Base-by-base conservation (phyloP, 495 filamentous ascomycete species). In the Hyaloscypha variabilis region DNA sequence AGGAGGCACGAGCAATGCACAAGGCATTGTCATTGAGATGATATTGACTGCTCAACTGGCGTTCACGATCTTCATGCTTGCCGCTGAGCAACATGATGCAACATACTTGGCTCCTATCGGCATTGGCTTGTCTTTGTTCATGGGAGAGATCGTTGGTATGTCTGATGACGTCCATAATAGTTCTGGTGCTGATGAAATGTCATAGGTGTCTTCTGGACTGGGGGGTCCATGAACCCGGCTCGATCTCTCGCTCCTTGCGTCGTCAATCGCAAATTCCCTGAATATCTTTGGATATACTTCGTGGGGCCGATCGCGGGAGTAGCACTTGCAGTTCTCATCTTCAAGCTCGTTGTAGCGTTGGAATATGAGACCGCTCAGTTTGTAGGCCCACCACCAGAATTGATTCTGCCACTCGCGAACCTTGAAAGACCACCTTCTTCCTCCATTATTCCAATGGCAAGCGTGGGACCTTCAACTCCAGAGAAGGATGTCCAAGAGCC, bases 211-310 rank as follows among this genome's bases (percentile, higher is more conserved):
- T 90, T 83, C 71, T 91, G 83, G 72, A 93, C 90, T 39, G 90
- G 91, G 59, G 88, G 86, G 46, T 87, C 84, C 19, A 81, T 94
- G 10, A 92, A 92, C 66, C 90, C 90, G 6, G 87, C 88, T 17
- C 85, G 90, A 21, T 89, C 87, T 3, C 86, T 94, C 58, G 90
- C 90, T 8, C 91, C 91, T 1, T 83, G 81, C 56, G 84, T 91
- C 4, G 83, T 93, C 62, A 76, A 71, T 6, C 86, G 83, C 51
- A 75, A 69, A 19, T 97, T 97, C 75, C 79, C 84, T 0, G 68
- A 75, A 57, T 84, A 91, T 77, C 89, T 91, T 67, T 92, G 88
- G 90, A 90, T 90, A 64, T 89, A 89, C 76, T 88, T 81, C 79
- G 58, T 89, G 25, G 87, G 85, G 0, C 87, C 88, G 14, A 64